Conservation (phyloP, 2,329 filamentous ascomycete genomes). For the Sporothrix luriei region DNA sequence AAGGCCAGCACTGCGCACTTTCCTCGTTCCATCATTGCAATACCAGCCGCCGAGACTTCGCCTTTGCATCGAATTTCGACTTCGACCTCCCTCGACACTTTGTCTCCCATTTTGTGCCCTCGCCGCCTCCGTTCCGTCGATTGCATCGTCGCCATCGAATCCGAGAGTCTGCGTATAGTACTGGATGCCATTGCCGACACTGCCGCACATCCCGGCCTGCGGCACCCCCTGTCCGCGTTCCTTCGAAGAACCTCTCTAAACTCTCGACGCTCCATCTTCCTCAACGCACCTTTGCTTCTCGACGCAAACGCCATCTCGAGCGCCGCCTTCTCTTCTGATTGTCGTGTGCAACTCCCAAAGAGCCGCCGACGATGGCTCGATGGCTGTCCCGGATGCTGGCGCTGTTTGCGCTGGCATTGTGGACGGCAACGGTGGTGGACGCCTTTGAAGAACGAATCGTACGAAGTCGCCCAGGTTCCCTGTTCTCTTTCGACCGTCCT, state of each 20-base stretch:
- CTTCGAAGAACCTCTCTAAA: too few relatives aligned
- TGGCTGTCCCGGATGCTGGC: constrained; percentile 53
- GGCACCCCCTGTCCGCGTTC: not conserved
- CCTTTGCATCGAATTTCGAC: not conserved
- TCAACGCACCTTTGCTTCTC: not conserved
- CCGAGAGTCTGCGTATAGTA: not conserved
- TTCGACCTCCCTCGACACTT: not conserved
- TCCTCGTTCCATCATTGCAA: not conserved
- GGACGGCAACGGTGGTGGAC: constrained; percentile 48
- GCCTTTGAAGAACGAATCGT: constrained; percentile 64
- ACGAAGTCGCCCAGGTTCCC: constrained; percentile 37
- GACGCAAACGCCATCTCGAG: constrained; percentile 3
- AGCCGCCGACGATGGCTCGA: constrained; percentile 54
- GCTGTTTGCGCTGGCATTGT: constrained; percentile 57
- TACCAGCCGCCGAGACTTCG: not conserved
- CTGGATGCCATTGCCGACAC: constrained; percentile 5
- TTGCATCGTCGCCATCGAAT: constrained; percentile 2
- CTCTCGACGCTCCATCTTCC: not conserved
- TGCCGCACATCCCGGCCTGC: not conserved
- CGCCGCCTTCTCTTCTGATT: not conserved
- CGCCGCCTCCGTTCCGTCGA: not conserved
- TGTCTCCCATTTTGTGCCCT: not conserved
- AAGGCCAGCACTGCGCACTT: not conserved
- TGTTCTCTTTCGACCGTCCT: not conserved
- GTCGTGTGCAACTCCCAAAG: not conserved